These are phyloP conservation scores for Puccinia coronata DNA, from an alignment of 1,284 basidiomycete species.

Conservation along the genomic window DNA sequence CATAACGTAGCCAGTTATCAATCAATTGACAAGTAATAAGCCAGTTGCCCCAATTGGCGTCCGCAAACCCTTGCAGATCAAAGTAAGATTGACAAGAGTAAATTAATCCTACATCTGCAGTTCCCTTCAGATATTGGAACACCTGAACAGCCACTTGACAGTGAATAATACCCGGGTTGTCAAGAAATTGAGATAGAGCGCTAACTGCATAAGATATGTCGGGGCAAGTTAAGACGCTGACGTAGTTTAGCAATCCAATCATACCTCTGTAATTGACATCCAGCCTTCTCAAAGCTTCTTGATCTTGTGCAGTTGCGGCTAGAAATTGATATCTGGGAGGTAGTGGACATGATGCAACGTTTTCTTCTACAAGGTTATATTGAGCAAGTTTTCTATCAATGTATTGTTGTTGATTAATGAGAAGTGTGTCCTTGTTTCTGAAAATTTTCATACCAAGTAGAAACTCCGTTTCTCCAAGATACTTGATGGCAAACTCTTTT, in stretches of 20 bases:
- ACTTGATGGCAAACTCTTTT: not conserved
- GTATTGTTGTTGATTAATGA: slow-evolving; percentile 1
- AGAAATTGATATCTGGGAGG: not conserved
- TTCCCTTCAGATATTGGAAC: not conserved
- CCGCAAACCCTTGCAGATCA: not conserved
- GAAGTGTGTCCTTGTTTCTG: not conserved
- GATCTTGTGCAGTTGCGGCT: not conserved
- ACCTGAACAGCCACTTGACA: not conserved
- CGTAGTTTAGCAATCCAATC: not conserved
- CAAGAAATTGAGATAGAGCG: not conserved
- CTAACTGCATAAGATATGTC: not conserved
- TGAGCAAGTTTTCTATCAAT: not conserved
- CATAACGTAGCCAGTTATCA: not conserved
- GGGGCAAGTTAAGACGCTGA: not conserved
- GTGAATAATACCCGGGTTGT: not conserved
- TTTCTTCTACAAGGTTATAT: not conserved
- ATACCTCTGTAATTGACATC: not conserved
- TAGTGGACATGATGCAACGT: not conserved
- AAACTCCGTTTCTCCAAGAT: not conserved
- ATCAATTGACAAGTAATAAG: not conserved
- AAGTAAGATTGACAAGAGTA: not conserved
- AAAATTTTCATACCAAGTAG: not conserved
- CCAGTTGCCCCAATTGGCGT: not conserved
- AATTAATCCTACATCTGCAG: not conserved
- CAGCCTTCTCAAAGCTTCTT: not conserved